Conservation (phyloP, 768 basidiomycete species). For the Erythrobasidium yunnanense region DNA sequence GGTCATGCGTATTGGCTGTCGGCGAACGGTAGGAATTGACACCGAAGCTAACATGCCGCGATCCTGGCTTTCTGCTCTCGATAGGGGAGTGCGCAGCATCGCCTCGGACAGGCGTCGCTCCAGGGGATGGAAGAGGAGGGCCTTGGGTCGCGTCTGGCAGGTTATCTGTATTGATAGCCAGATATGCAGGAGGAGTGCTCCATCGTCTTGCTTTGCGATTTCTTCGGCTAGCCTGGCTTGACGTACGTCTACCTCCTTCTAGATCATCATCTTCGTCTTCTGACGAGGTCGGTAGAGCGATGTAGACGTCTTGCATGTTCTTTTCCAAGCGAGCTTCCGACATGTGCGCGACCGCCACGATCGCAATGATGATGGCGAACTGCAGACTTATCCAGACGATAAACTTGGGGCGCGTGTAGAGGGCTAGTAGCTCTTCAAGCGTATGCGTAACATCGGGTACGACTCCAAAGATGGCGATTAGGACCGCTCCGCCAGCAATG, state of each 20-base stretch:
- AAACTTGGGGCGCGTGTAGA: slow-evolving; percentile 68
- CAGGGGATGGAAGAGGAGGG: neutral
- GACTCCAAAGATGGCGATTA: slow-evolving; percentile 84
- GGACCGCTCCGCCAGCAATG: slow-evolving; percentile 75
- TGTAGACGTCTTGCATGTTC: slow-evolving; percentile 54
- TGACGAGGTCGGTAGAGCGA: neutral
- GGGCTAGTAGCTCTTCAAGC: slow-evolving; percentile 65
- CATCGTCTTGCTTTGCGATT: slow-evolving; percentile 20
- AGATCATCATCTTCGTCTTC: slow-evolving; percentile 29
- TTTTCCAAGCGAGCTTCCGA: slow-evolving; percentile 38
- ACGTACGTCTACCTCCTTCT: neutral
- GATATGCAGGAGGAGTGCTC: slow-evolving; percentile 16
- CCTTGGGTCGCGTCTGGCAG: neutral
- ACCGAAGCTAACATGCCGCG: slow-evolving; percentile 20
- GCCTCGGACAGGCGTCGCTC: neutral
- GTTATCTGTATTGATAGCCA: neutral
- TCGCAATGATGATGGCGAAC: slow-evolving; percentile 51
- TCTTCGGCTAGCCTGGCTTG: neutral
- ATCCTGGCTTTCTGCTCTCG: neutral
- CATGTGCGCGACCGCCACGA: slow-evolving; percentile 51
- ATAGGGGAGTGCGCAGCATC: neutral
- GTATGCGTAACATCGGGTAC: slow-evolving; percentile 78
- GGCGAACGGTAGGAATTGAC: neutral
- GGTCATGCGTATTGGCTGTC: neutral
- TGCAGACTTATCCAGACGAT: slow-evolving; percentile 69